Percentiles rank a stretch among this genome's conserved stretches.
These are phyloP conservation scores for Clarireedia homoeocarpa DNA, from an alignment of 2,329 filamentous ascomycete species.

Conservation along the genomic window DNA sequence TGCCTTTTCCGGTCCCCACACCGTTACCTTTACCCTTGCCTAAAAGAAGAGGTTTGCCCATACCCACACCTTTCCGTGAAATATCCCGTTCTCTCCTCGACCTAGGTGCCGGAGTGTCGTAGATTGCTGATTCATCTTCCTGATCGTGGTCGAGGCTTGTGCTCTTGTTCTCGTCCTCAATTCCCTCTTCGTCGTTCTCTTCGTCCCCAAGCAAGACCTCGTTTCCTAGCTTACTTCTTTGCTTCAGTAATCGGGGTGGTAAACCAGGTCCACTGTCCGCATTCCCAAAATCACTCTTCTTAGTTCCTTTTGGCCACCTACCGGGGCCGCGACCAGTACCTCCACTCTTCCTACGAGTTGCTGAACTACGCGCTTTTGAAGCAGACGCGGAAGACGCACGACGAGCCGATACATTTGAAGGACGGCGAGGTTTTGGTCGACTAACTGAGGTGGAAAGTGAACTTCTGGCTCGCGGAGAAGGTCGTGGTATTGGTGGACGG, in stretches of 20 bases:
- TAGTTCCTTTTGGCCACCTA: conserved; percentile 60
- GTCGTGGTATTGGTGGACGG: conserved; percentile 22
- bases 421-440: conserved; percentile 16
- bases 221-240: conserved; percentile 26
- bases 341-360: conserved; percentile 47
- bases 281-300: conserved; percentile 61
- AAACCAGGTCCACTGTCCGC: conserved; percentile 57
- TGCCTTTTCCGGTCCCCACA: conserved; percentile 15
- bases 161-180: conserved; percentile 4
- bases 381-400: conserved; percentile 16
- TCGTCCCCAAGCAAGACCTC: conserved; percentile 28
- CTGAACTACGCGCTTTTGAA: conserved; percentile 26
- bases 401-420: not conserved
- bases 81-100: conserved; percentile 16
- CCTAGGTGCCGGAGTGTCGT: conserved; percentile 22
- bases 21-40: conserved; percentile 12
- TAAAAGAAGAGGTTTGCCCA: conserved; percentile 24
- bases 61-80: conserved; percentile 17
- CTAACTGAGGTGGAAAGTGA: conserved; percentile 6
- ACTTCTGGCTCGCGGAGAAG: conserved; percentile 6
- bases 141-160: conserved; percentile 14
- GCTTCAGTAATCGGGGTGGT: conserved; percentile 39
- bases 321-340: conserved; percentile 58
- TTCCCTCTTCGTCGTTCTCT: conserved; percentile 19
- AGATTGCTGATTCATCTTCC: conserved; percentile 23